phyloP scores from a whole-genome alignment of 495 filamentous ascomycete genomes.

The Penicillium lividum region DNA sequence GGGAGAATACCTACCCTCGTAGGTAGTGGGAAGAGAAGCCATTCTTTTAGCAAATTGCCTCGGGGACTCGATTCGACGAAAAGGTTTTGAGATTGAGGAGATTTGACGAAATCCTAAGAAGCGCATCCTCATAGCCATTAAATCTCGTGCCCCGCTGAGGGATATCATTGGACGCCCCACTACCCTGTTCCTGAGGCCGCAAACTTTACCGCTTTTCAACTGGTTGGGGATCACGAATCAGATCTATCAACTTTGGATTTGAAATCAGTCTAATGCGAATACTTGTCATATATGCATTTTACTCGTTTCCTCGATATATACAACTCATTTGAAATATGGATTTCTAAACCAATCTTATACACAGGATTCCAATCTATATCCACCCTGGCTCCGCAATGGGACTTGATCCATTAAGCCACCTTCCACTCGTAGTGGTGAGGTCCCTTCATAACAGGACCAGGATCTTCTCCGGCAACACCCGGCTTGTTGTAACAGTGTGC shows the following conservation, averaged over 20 bases:
- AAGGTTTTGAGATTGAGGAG: slow-evolving; percentile 33
- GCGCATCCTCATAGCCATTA: slow-evolving; percentile 17
- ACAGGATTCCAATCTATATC: not conserved
- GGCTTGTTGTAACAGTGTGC: slow-evolving; percentile 64
- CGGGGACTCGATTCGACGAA: slow-evolving; percentile 36
- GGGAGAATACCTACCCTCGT: slow-evolving; percentile 44
- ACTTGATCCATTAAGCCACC: slow-evolving; percentile 5
- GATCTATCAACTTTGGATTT: not conserved
- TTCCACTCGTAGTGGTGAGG: slow-evolving; percentile 48
- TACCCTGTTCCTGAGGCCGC: slow-evolving; percentile 23
- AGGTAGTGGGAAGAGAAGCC: slow-evolving; percentile 57
- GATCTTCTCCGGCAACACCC: slow-evolving; percentile 42
- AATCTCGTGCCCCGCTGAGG: slow-evolving; percentile 10
- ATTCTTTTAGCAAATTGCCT: slow-evolving; percentile 49
- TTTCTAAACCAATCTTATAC: no score
- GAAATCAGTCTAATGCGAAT: no score
- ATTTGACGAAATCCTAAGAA: slow-evolving; percentile 20
- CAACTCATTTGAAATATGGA: no score
- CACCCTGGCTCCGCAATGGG: not conserved
- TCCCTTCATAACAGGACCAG: slow-evolving; percentile 41
- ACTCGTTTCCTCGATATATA: no score
- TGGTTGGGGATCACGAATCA: not conserved
- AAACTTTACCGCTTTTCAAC: not conserved
- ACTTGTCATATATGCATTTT: no score
- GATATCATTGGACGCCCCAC: slow-evolving; percentile 22